A percentile compares a stretch with the other conserved stretches of the same genome.
Evolutionary conservation across 148 eudicot genomes (phyloP).

Genomic region (Tetragonia tetragonoides): DNA sequence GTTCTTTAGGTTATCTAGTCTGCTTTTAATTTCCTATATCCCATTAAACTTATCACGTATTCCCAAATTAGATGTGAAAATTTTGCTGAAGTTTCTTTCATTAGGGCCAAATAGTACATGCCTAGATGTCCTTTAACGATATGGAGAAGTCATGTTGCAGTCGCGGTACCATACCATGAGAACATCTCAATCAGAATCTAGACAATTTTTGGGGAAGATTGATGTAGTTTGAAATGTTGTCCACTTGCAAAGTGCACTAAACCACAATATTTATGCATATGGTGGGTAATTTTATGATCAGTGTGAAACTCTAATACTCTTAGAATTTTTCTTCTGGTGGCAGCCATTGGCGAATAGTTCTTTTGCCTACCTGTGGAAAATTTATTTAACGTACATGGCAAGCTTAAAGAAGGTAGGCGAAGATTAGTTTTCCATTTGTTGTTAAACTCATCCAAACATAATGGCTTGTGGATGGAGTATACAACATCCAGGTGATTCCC

Average conservation of each 20-base stretch:
- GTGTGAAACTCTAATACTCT: not conserved
- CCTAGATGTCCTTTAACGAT: too few relatives aligned
- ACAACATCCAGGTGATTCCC: not conserved
- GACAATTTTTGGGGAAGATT: too few relatives aligned
- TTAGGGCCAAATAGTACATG: too few relatives aligned
- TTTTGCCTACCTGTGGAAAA: slow-evolving; percentile 71
- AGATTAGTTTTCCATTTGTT: not conserved
- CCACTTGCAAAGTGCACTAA: too few relatives aligned
- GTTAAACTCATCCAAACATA: not conserved
- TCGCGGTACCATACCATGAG: too few relatives aligned
- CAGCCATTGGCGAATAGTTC: slow-evolving; percentile 77
- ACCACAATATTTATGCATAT: not conserved
- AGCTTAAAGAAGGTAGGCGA: slow-evolving; percentile 54
- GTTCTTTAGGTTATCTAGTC: not conserved
- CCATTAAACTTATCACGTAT: too few relatives aligned
- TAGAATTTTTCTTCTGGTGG: slow-evolving; percentile 13
- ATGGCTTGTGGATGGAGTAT: not conserved
- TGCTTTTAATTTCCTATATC: too few relatives aligned
- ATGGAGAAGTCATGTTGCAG: too few relatives aligned
- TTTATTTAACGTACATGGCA: slow-evolving; percentile 78
- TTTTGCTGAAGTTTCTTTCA: too few relatives aligned
- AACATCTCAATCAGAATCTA: too few relatives aligned
- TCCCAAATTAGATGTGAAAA: too few relatives aligned
- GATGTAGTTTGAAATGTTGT: too few relatives aligned
- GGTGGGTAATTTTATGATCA: not conserved